Conservation (phyloP, 106 monocot species). For the Vanilla planifolia region DNA sequence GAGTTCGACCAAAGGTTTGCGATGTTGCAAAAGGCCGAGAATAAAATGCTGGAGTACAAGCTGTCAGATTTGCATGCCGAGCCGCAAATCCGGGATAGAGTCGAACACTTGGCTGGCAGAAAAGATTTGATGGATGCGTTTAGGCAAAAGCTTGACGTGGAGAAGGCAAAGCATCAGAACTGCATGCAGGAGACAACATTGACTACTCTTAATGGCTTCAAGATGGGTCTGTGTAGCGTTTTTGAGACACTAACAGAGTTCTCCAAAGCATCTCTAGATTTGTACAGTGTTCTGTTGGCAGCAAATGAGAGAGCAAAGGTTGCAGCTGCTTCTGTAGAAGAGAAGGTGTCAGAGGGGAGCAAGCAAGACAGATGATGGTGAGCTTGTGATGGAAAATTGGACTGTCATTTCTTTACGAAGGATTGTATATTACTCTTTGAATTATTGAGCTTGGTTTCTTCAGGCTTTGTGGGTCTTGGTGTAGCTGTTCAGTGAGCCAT, state of each 20-base stretch:
- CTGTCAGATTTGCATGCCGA: constrained; percentile 52
- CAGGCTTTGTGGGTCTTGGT: background rate
- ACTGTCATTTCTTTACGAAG: background rate
- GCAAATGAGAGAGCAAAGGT: constrained; percentile 24
- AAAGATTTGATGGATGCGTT: constrained; percentile 47
- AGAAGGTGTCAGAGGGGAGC: constrained; percentile 29
- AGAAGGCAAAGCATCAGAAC: constrained; percentile 71
- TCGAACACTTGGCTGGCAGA: constrained; percentile 54
- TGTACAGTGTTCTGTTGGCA: constrained; percentile 56
- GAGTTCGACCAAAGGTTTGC: constrained; percentile 55
- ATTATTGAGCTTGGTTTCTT: background rate
- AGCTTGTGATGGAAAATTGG: no score
- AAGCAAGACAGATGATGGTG: constrained; percentile 11
- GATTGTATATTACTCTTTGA: background rate
- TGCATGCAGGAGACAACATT: constrained; percentile 75
- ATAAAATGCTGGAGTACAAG: constrained; percentile 63
- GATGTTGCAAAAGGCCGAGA: constrained; percentile 63
- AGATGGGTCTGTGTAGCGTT: constrained; percentile 44
- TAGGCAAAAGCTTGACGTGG: constrained; percentile 51
- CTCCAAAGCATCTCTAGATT: constrained; percentile 47
- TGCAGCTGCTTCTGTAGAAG: constrained; percentile 16
- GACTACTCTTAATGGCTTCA: constrained; percentile 71
- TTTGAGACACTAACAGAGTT: constrained; percentile 71
- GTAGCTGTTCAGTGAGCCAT: background rate
- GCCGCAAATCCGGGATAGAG: constrained; percentile 35